Evolutionary conservation across 2,329 filamentous ascomycete genomes (phyloP), one percentile per base, ranked within the genome.

Genomic region (Aspergillus sp.): DNA sequence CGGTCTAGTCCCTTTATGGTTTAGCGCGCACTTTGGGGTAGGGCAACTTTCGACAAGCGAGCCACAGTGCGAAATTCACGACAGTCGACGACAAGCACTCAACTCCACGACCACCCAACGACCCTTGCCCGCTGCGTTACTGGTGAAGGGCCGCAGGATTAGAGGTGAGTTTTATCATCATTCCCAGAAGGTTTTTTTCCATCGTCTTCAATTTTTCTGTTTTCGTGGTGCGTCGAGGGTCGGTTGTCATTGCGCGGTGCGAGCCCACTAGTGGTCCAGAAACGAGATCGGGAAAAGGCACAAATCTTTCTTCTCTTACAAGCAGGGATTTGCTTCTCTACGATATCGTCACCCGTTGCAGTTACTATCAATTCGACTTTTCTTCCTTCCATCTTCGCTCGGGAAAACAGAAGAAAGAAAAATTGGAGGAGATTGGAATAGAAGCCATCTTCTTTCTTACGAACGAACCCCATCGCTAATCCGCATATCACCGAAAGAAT

Each of bases 131-230:
- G 58, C 58, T 62, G 64, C 64, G 65, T 65, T 65, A 64, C 59
- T 65, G 67, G 67, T 69, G 65, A 69, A 69, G 66, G 66, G 66
- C 66, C 67, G 59, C 64, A 64, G 56, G 61, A 62, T 60, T 61
- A 65, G 63, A 69, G 67, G 67, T 70, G 61, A 69, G 67, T 65
- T 54, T 43, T 49, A 38, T 44, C 42, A 47, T 47, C 37, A 47
- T 33, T 39, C 40, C 46, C 52, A 42, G 35, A 39, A 34, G 36
- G 37, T 53, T 52, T 47, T 48, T 52, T 49, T 46, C 52, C 46
- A 51, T 56, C 50, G 27, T 34, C 11, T 40, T 33, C 39, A 19
- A 30, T 40, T 40, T 19, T 40, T 33, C 39, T n/a, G n/a, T 39
- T 34, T 40, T 11, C 36, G 36, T 27, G 26, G 27, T 37, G 36